Evolutionary conservation across 1,139 yeast species (phyloP).

Genomic region (Spencermartinsiella ligniputridi): DNA sequence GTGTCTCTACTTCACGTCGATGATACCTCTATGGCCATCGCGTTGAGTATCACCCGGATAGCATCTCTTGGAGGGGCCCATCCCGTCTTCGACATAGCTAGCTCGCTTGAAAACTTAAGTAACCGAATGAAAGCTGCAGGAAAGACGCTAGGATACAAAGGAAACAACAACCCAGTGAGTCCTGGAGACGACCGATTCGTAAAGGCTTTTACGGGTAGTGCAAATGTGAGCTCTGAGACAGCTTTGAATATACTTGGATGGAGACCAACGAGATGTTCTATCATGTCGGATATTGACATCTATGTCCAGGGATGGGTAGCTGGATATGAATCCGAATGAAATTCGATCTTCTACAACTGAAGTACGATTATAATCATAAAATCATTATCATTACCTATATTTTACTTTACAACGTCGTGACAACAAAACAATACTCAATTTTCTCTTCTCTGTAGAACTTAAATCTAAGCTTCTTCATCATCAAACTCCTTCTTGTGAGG

Average conservation of each 20-base stretch:
- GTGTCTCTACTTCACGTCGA: slow-evolving; percentile 11
- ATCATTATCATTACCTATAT: slow-evolving; percentile 1
- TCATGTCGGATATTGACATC: slow-evolving; percentile 12
- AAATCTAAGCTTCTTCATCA: neutral
- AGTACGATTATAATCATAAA: too few species aligned
- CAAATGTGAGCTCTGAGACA: slow-evolving; percentile 7
- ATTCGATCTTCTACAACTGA: too few species aligned
- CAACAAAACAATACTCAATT: too few species aligned
- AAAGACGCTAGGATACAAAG: slow-evolving; percentile 10
- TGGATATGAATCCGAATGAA: too few species aligned
- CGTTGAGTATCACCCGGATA: slow-evolving; percentile 2
- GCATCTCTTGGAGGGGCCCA: slow-evolving; percentile 5
- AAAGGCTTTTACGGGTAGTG: slow-evolving; percentile 5
- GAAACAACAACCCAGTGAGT: slow-evolving; percentile 5
- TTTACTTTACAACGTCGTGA: too few species aligned
- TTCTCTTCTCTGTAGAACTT: too few species aligned
- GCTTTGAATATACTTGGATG: slow-evolving; percentile 7
- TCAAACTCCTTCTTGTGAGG: slow-evolving; percentile 9
- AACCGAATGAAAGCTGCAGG: slow-evolving; percentile 8
- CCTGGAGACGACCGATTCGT: slow-evolving; percentile 11
- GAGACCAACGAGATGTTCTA: slow-evolving; percentile 10
- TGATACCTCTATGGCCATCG: slow-evolving; percentile 10
- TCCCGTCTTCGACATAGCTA: slow-evolving; percentile 11
- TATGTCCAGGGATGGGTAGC: slow-evolving; percentile 13
- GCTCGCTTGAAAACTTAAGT: slow-evolving; percentile 8